phyloP scores from a whole-genome alignment of 768 basidiomycete species.

The Ramaria rubella region DNA sequence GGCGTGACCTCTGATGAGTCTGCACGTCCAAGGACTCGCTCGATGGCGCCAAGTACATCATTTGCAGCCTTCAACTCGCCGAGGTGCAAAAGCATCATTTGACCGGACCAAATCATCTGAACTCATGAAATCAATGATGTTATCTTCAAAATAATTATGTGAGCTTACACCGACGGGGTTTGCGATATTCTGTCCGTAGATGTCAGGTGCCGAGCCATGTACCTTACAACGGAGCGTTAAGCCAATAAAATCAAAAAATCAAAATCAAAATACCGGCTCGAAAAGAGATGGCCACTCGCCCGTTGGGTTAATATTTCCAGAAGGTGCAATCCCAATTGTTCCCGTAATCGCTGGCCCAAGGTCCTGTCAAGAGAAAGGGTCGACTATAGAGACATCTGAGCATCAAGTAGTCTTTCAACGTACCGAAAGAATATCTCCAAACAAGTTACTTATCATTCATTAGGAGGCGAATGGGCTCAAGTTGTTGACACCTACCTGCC shows the following conservation, averaged over 20 bases:
- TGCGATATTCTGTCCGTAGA: constrained; percentile 46
- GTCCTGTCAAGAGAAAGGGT: constrained; percentile 21
- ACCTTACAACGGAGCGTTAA: not conserved
- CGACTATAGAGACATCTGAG: not conserved
- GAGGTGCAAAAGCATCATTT: constrained; percentile 44
- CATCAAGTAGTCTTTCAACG: not conserved
- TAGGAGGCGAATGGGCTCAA: not conserved
- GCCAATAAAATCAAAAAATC: not conserved
- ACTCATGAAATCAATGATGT: not conserved
- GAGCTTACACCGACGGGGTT: constrained; percentile 39
- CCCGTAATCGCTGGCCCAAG: constrained; percentile 49
- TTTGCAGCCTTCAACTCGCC: constrained; percentile 38
- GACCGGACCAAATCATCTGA: constrained; percentile 44
- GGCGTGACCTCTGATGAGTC: constrained; percentile 5
- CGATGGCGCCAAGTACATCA: constrained; percentile 2
- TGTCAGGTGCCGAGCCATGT: constrained; percentile 53
- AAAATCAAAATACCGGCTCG: constrained; percentile 35
- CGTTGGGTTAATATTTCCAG: constrained; percentile 43
- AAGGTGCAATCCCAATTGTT: constrained; percentile 51
- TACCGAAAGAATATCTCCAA: constrained; percentile 46
- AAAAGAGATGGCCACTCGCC: constrained; percentile 37
- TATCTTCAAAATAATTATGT: not conserved
- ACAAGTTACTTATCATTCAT: constrained; percentile 30
- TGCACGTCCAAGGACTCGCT: constrained; percentile 6
- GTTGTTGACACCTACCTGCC: constrained; percentile 26